Base-by-base conservation (phyloP, 1,284 basidiomycete genomes). In the Psilocybe mexicana region DNA sequence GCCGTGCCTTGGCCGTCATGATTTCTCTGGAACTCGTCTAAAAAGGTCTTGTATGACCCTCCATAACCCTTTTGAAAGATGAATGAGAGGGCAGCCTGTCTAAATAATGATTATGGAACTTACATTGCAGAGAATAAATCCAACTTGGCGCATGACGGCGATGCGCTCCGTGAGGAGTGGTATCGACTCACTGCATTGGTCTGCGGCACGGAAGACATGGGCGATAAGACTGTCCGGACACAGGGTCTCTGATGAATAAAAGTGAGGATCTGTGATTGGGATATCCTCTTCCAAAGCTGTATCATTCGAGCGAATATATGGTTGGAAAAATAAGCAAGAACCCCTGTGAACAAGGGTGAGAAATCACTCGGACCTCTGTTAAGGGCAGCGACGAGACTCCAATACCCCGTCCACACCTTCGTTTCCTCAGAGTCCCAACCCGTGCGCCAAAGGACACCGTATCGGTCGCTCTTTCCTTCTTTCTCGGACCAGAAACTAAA, bases 401-500 rank as follows among this genome's bases (percentile, higher is more conserved):
- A 92, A 65, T 94, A 94, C 0, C 92, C 92, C 0, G 88, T 92
- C 70, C 82, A 86, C 14, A 86, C 74, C 43, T 72, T 77, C 43
- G 62, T 76, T 35, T 72, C 70, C 0, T 79, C 70, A 10, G 73
- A 74, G n/a, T 70, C 69, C 90, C 91, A 92, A 1, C 84, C 80
- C n/a, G 77, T 71, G 44, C 82, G 78, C 90, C 91, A 94, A 62
- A 86, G 79, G 1, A 93, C 84, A 7, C 86, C 90, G 67, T 86
- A 94, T 24, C 88, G 78, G 45, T 82, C 81, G 2, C 72, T 62
- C 7, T 66, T 69, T 0, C 82, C 83, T 57, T 86, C 84, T 44
- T 74, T 77, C 61, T 88, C 83, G 0, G 90, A 92, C 92, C 92
- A 94, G 68, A 94, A 94, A 63, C 85, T 89, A 72, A 94, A 94